A percentile compares a stretch with the other conserved stretches of the same genome.
phyloP scores from a whole-genome alignment of 768 basidiomycete genomes.

The Pholiota conissans region DNA sequence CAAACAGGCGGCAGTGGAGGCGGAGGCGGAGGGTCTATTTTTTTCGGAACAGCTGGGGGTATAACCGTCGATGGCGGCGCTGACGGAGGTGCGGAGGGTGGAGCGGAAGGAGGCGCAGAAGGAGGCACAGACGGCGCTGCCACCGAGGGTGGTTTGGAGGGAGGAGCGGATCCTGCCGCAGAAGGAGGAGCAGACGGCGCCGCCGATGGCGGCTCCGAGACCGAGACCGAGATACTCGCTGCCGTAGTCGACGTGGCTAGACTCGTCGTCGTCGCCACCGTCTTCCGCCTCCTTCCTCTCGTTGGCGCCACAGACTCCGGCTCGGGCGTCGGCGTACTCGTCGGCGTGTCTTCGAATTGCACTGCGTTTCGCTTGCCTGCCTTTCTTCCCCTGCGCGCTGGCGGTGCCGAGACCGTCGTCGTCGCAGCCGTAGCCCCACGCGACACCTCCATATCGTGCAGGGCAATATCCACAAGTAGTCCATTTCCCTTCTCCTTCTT shows the following conservation, averaged over 20 bases:
- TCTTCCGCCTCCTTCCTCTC: conserved; percentile 31
- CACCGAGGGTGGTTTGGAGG: neutral
- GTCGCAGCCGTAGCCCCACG: conserved; percentile 14
- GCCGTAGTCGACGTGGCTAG: conserved; percentile 25
- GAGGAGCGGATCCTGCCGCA: conserved; percentile 16
- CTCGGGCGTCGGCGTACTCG: conserved; percentile 69
- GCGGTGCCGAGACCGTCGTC: conserved; percentile 29
- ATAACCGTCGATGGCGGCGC: conserved; percentile 1
- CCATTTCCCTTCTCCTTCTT: conserved; percentile 86
- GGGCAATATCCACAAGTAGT: conserved; percentile 76
- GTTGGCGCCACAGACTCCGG: conserved; percentile 41
- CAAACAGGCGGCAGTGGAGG: neutral
- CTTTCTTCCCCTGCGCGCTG: conserved; percentile 44
- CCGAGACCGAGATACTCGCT: conserved; percentile 20
- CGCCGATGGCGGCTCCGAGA: conserved; percentile 7
- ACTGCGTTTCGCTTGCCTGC: conserved; percentile 37
- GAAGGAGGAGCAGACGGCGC: conserved; percentile 14
- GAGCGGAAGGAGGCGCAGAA: conserved; percentile 13
- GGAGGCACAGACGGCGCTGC: conserved; percentile 4
- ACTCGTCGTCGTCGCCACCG: conserved; percentile 25
- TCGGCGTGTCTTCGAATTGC: conserved; percentile 51
- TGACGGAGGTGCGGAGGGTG: neutral
- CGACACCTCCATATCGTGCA: conserved; percentile 65
- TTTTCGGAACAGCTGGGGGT: conserved; percentile 1
- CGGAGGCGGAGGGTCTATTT: neutral